These are phyloP conservation scores for Recurvomyces mirabilis DNA, from an alignment of 495 filamentous ascomycete species.

Conservation along the genomic window DNA sequence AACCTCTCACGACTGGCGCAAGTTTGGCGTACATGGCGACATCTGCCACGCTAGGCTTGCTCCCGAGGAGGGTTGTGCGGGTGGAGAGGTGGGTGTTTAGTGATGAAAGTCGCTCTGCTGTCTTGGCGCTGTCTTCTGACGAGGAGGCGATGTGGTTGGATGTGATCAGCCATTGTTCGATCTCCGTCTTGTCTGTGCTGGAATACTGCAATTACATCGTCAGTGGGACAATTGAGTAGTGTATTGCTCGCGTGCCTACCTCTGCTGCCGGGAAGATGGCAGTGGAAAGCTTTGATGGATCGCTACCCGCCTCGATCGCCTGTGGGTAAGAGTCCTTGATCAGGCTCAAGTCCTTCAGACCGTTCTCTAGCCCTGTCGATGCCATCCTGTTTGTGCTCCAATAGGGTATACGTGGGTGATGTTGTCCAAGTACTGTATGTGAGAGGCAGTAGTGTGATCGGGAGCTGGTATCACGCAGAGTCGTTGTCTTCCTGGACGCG, in stretches of 20 bases:
- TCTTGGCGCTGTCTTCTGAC: conserved; percentile 47
- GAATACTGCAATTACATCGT: conserved; percentile 45
- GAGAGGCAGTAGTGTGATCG: too few species aligned
- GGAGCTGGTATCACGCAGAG: too few species aligned
- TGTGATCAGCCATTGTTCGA: conserved; percentile 75
- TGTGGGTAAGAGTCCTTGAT: conserved; percentile 17
- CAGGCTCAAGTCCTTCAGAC: conserved; percentile 9
- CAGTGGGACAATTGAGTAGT: not conserved
- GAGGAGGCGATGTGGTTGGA: conserved; percentile 54
- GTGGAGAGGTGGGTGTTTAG: conserved; percentile 80
- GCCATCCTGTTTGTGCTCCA: too few species aligned
- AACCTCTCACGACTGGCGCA: conserved; percentile 64
- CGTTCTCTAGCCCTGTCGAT: conserved; percentile 3
- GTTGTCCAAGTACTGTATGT: too few species aligned
- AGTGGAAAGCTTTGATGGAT: conserved; percentile 41
- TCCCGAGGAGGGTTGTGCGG: conserved; percentile 79
- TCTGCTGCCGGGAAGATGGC: conserved; percentile 45
- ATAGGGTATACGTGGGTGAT: too few species aligned
- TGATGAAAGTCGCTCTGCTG: conserved; percentile 45
- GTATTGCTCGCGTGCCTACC: conserved; percentile 2
- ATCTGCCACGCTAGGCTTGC: conserved; percentile 85
- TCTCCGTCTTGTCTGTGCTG: conserved; percentile 66
- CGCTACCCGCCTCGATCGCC: conserved; percentile 23
- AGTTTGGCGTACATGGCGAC: conserved; percentile 73
- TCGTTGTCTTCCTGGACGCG: too few species aligned